Conservation (phyloP, 75 land plant genomes). For the Pinus taeda region DNA sequence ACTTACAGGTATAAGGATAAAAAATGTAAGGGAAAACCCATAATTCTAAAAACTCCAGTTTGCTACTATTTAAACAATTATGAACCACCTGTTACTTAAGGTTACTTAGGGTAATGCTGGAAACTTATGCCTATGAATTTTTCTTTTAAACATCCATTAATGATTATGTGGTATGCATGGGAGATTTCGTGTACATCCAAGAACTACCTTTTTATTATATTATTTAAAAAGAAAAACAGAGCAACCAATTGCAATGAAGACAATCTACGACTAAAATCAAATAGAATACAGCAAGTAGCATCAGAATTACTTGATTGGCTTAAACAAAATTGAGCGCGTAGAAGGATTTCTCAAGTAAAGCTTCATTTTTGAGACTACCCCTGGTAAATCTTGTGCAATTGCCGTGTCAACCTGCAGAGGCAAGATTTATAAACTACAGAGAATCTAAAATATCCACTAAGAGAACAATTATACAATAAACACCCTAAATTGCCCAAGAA, state of each 20-base stretch:
- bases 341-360: slow-evolving; percentile 88
- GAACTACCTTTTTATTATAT: not conserved
- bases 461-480: not conserved
- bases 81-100: not conserved
- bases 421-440: not conserved
- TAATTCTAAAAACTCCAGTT: not conserved
- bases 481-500: not conserved
- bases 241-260: not conserved
- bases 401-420: slow-evolving; percentile 51
- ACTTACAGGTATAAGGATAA: not conserved
- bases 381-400: slow-evolving; percentile 72
- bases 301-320: slow-evolving; percentile 79
- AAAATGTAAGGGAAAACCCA: not conserved
- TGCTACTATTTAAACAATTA: not conserved
- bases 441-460: too few species aligned
- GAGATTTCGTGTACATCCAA: not conserved
- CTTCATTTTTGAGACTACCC: slow-evolving; percentile 80
- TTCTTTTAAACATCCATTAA: not conserved
- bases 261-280: not conserved
- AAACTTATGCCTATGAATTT: not conserved
- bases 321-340: slow-evolving; percentile 84
- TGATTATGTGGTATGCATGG: not conserved
- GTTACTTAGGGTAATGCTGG: not conserved
- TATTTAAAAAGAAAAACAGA: not conserved
- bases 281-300: not conserved